These are phyloP conservation scores for Gentiana dahurica DNA, from an alignment of 257 asterid species.

Conservation along the genomic window DNA sequence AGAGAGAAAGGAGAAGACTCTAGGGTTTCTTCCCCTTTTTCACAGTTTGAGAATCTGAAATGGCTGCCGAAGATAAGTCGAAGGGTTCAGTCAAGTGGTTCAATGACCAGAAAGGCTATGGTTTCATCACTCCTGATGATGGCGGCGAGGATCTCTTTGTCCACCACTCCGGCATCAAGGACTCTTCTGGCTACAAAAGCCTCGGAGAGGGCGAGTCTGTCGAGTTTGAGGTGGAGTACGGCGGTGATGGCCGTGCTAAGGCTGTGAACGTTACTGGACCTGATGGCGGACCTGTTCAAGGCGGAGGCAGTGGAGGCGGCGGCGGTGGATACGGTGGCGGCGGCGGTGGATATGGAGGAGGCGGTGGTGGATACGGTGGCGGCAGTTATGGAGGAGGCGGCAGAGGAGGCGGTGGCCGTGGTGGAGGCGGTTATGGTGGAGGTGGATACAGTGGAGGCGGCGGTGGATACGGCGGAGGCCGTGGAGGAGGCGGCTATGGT, in stretches of 20 bases:
- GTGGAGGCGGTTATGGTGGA: conserved; percentile 11
- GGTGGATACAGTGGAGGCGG: conserved; percentile 9
- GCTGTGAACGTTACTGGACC: conserved; percentile 33
- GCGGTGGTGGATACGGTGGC: conserved; percentile 8
- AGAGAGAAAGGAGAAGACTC: conserved; percentile 7
- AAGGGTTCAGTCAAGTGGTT: conserved; percentile 84
- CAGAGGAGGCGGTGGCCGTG: background rate
- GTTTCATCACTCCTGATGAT: conserved; percentile 77
- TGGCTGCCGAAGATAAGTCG: conserved; percentile 27
- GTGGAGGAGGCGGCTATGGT: conserved; percentile 18
- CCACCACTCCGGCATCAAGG: conserved; percentile 65
- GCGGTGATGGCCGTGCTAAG: conserved; percentile 31
- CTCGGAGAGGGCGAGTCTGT: conserved; percentile 66
- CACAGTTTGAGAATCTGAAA: background rate
- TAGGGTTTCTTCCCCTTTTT: background rate
- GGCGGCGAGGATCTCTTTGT: conserved; percentile 82
- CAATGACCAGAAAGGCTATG: conserved; percentile 68
- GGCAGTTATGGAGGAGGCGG: conserved; percentile 9
- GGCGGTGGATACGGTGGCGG: conserved; percentile 4
- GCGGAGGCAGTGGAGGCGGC: conserved; percentile 17
- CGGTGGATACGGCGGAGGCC: conserved; percentile 16
- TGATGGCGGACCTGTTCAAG: conserved; percentile 25
- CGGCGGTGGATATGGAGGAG: conserved; percentile 8
- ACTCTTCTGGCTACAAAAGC: conserved; percentile 45
- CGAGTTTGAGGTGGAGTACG: conserved; percentile 40